Evolutionary conservation across 306 rosid genomes (phyloP), one percentile per base, ranked within the genome.

Genomic region (Sechiopsis laciniata): DNA sequence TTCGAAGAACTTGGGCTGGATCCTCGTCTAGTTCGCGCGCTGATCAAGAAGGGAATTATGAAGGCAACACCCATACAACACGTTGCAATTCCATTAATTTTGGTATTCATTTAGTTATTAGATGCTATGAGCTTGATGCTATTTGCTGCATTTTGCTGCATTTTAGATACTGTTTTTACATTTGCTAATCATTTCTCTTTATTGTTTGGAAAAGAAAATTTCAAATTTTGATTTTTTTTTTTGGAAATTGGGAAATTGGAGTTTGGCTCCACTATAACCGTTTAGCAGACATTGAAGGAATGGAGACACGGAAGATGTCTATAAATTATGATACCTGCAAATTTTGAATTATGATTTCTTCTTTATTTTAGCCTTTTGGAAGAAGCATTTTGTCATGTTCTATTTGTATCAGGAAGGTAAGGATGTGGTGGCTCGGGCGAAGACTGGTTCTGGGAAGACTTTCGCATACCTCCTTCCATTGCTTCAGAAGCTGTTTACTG

Each of bases 391-490:
- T n/a, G n/a, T 9, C 54, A 40, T 2, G 32, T 66, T 66, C 19
- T 20, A 7, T 46, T 46, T 48, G 54, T 54, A 57, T 60, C 85
- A 92, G 97, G 87, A 90, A 85, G 98, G 98, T 13, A 94, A 90
- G 71, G 98, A 94, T 61, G 96, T 94, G 52, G 98, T 90, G 58
- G 97, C 98, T 26, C 82, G 97, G 50, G 98, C 98, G 0, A 90
- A 90, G 80, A 94, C 97, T 7, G 98, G 98, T 72, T 94, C 98
- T 1, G 98, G 98, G 60, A 90, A 94, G 78, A 94, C 98, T 4
- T 83, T 94, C 57, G 98, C 98, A 0, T 94, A 87, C 71, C 95
- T 94, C 55, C 88, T 90, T 58, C 98, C 98, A 0, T 69, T 93
- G 90, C 90, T 94, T 67, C 98, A 90, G 89, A 90, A 90, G 80